Base-by-base conservation (phyloP, 768 basidiomycete species). In the Suillus hirtellus region DNA sequence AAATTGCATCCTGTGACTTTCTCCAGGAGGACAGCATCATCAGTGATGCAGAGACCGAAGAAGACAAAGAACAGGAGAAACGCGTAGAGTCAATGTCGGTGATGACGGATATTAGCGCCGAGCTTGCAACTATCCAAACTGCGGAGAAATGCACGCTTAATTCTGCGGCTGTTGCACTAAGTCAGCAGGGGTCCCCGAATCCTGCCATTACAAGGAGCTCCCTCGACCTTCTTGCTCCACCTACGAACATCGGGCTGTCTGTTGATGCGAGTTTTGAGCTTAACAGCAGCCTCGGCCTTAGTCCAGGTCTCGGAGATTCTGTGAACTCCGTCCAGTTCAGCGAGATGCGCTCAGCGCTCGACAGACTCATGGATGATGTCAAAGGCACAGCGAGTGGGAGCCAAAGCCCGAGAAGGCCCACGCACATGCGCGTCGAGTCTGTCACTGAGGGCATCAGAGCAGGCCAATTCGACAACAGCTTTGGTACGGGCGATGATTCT, bases 291-390 rank as follows among this genome's bases (percentile, higher is more conserved):
- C 70, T 69, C 19, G 60, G 70, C 21, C 61, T 70, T 35, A 64
- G 73, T 38, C 61, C 69, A 43, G 65, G 67, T 59, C 53, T 72
- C 49, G 70, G 77, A 66, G 67, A 80, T 76, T 82, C 80, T 15
- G 72, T 82, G 70, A 80, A 81, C 8, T 79, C 82, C 52, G 79
- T 86, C 34, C 82, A 86, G 67, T 85, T 88, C 34, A 82, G 84
- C 65, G 89, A 89, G 54, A 89, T 89, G 84, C 84, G 85, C 64
- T 88, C 86, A 64, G 89, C 89, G 7, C 79, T 91, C 37, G 89
- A 91, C 70, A 77, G 87, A 50, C 78, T 91, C 37, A 88, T 91
- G 85, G 87, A 89, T 65, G 86, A 89, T 61, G 88, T 89, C 21
- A 72, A 75, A 62, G 74, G 69, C 9, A 58, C 56, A 6, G 40